Base-by-base conservation (phyloP, 2,329 filamentous ascomycete species). In the Mariannaea elegans region DNA sequence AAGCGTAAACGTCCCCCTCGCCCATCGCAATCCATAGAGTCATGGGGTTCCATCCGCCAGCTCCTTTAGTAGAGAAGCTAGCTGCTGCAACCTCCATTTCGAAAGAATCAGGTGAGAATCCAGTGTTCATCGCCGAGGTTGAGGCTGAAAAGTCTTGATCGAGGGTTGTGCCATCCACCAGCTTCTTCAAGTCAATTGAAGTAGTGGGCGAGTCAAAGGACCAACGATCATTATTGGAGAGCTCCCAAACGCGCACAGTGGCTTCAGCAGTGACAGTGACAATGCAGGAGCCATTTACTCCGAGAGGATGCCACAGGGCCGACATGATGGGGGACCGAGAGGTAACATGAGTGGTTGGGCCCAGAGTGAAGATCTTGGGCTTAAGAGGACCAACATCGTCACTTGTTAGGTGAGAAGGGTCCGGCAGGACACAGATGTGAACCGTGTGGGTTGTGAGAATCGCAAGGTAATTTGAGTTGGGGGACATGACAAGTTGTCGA, bases 21-120 rank as follows among this genome's bases (percentile, higher is more conserved):
- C 88, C 87, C 91, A 97, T 99, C n/a, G 94, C 93, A 50, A 98
- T 81, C 92, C 94, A 99, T 10, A 99, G 82, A 0, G 95, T 98
- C 91, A 97, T 97, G 9, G 94, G 88, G 7, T 93, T 91, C 95
- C 95, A 99, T 53, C 93, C 93, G 13, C 93, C 94, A 7, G 86
- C 85, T 32, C 81, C 82, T 64, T 83, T 82, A 12, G 80, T 80
- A 32, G 84, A 81, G 78, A 99, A 99, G 73, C 89, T 92, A 49
- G 94, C 93, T 2, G 94, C 90, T 4, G 93, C 93, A 19, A 97
- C 93, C 72, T 97, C 92, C 90, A 99, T 97, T 73, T 98, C 94
- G 59, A 96, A 89, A 2, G 87, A 87, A 73, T 98, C 94, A 0
- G 93, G 91, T 1, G 93, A 97, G 70, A 97, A 98, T 9, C 88